Evolutionary conservation across 257 asterid species (phyloP).

Genomic region (Solanum stenotomum): DNA sequence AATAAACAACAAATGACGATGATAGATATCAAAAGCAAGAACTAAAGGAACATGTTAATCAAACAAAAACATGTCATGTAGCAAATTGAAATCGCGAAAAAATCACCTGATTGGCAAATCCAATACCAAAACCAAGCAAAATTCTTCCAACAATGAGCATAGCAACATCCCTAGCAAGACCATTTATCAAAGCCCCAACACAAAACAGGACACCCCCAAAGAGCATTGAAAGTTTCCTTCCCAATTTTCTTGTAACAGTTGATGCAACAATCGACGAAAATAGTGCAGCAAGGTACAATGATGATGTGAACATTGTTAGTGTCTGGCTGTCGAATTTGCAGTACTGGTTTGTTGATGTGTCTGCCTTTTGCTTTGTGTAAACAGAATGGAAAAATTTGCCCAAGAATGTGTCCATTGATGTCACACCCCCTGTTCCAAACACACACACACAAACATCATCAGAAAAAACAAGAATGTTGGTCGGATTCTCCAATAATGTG

Average conservation of each 20-base stretch:
- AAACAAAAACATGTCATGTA: not conserved
- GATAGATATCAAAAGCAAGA: not conserved
- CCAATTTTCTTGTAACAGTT: constrained; percentile 48
- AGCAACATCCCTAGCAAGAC: constrained; percentile 42
- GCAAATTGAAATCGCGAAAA: not conserved
- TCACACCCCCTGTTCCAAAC: constrained; percentile 58
- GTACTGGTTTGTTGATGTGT: constrained; percentile 53
- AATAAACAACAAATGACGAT: not conserved
- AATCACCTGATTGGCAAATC: constrained; percentile 78
- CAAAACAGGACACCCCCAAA: constrained; percentile 64
- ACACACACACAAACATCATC: not conserved
- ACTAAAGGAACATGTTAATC: not conserved
- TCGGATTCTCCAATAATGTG: not conserved
- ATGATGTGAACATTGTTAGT: constrained; percentile 74
- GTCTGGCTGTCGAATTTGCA: constrained; percentile 71
- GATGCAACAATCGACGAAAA: constrained; percentile 57
- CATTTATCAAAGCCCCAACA: constrained; percentile 68
- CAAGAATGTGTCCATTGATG: constrained; percentile 73
- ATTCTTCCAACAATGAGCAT: constrained; percentile 80
- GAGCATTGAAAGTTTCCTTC: constrained; percentile 66
- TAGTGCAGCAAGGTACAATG: constrained; percentile 80
- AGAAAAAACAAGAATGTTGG: not conserved
- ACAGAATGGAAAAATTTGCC: constrained; percentile 48
- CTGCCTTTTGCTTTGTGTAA: constrained; percentile 28
- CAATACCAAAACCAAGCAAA: constrained; percentile 75